These are phyloP conservation scores for Hansenula lynferdii DNA, from an alignment of 1,139 yeast species.

Conservation along the genomic window DNA sequence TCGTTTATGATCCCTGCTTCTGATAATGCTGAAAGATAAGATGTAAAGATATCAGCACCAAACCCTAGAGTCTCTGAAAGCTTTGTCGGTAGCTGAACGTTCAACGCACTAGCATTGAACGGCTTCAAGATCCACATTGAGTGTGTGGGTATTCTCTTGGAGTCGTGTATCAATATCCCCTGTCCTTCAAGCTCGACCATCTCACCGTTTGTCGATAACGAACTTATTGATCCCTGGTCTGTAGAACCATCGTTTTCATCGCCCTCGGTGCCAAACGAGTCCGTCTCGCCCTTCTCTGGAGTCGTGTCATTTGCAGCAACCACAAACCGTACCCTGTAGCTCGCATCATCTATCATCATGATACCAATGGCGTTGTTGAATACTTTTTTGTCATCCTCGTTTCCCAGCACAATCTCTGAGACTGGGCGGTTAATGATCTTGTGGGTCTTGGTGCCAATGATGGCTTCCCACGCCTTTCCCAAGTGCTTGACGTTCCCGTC, in stretches of 20 bases:
- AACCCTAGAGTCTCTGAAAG: conserved; percentile 76
- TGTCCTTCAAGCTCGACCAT: conserved; percentile 84
- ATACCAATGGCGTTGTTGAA: conserved; percentile 66
- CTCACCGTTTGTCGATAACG: conserved; percentile 51
- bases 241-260: conserved; percentile 12
- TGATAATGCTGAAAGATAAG: conserved; percentile 61
- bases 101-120: conserved; percentile 53
- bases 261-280: conserved; percentile 11
- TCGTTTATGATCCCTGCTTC: conserved; percentile 60
- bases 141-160: conserved; percentile 59
- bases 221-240: conserved; percentile 26
- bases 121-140: conserved; percentile 95
- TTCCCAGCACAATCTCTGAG: conserved; percentile 62
- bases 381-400: conserved; percentile 58
- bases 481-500: conserved; percentile 74
- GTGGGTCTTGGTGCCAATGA: conserved; percentile 55
- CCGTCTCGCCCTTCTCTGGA: conserved; percentile 21
- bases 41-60: conserved; percentile 81
- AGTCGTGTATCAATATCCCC: conserved; percentile 84
- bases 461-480: conserved; percentile 70
- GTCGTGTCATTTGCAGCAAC: conserved; percentile 43
- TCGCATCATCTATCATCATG: conserved; percentile 70
- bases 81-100: conserved; percentile 61
- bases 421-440: conserved; percentile 58
- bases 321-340: conserved; percentile 71